Percentiles rank a stretch among this genome's conserved stretches.
These are phyloP conservation scores for Ustilago xerochloae DNA, from an alignment of 1,284 basidiomycete species.

Conservation along the genomic window DNA sequence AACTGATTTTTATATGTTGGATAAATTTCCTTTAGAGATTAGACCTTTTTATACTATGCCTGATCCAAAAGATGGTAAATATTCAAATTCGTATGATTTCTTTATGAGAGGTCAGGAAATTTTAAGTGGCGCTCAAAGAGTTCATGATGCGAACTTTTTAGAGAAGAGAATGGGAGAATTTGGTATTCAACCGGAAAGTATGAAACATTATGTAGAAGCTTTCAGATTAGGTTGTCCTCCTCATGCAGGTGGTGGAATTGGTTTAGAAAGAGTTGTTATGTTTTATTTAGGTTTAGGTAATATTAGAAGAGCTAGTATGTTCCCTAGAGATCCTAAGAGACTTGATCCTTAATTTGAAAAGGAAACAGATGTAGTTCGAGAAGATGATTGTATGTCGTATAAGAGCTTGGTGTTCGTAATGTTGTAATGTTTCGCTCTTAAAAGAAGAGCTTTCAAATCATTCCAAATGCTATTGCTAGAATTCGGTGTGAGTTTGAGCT, in stretches of 20 bases:
- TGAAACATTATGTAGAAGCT: conserved; percentile 91
- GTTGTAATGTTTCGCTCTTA: too few species aligned
- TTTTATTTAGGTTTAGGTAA: conserved; percentile 79
- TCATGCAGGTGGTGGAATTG: conserved; percentile 74
- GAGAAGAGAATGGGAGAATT: conserved; percentile 81
- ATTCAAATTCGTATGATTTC: conserved; percentile 99
- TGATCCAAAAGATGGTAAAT: conserved; percentile 64
- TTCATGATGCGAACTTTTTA: conserved; percentile 88
- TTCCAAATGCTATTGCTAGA: too few species aligned
- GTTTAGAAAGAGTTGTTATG: conserved; percentile 93
- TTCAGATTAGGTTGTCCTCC: conserved; percentile 94
- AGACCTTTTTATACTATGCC: conserved; percentile 69
- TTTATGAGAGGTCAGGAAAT: conserved; percentile 99
- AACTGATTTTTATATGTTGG: conserved; percentile 67
- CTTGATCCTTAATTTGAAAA: conserved; percentile 65
- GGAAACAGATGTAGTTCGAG: too few species aligned
- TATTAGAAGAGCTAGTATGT: conserved; percentile 90
- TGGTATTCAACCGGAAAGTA: conserved; percentile 82
- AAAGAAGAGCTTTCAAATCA: too few species aligned
- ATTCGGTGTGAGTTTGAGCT: too few species aligned
- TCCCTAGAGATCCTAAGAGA: conserved; percentile 76
- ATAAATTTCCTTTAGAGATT: conserved; percentile 67
- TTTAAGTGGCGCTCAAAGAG: conserved; percentile 94
- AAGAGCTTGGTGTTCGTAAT: too few species aligned
- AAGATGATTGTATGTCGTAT: too few species aligned